Conservation (phyloP, 116 monocot species). For the Posidonia oceanica region DNA sequence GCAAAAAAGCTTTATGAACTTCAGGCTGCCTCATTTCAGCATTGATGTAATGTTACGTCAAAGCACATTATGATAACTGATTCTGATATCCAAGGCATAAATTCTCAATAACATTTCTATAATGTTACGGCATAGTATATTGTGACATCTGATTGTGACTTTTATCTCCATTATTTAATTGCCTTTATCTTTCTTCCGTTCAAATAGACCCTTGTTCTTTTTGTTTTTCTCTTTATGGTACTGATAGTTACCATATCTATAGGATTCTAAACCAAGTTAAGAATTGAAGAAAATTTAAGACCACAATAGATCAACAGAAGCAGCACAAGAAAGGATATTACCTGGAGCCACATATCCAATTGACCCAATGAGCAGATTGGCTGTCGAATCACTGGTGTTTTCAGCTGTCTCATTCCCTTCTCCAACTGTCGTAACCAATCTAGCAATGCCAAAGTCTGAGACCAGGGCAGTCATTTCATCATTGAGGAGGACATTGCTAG, state of each 20-base stretch:
- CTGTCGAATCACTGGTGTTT: slow-evolving; percentile 15
- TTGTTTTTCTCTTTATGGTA: background rate
- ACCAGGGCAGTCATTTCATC: slow-evolving; percentile 71
- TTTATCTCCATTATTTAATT: background rate
- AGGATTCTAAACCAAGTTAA: background rate
- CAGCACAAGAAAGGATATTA: slow-evolving; percentile 4
- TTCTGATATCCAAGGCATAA: no score
- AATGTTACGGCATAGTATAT: no score
- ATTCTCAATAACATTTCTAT: no score
- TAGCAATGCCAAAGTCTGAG: slow-evolving; percentile 63
- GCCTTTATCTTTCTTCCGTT: background rate
- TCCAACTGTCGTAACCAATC: slow-evolving; percentile 29
- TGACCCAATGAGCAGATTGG: slow-evolving; percentile 34
- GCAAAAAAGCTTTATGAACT: no score
- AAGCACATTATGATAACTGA: no score
- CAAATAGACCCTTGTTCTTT: background rate
- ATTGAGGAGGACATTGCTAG: slow-evolving; percentile 72
- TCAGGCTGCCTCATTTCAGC: no score
- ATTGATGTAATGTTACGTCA: no score
- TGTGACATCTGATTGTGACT: no score
- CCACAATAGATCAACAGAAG: background rate
- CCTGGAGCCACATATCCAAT: slow-evolving; percentile 56
- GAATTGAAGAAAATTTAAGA: no score
- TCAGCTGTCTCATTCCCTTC: slow-evolving; percentile 13
- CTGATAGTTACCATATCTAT: background rate